phyloP scores from a whole-genome alignment of 106 monocot species.

The Chionographis japonica region DNA sequence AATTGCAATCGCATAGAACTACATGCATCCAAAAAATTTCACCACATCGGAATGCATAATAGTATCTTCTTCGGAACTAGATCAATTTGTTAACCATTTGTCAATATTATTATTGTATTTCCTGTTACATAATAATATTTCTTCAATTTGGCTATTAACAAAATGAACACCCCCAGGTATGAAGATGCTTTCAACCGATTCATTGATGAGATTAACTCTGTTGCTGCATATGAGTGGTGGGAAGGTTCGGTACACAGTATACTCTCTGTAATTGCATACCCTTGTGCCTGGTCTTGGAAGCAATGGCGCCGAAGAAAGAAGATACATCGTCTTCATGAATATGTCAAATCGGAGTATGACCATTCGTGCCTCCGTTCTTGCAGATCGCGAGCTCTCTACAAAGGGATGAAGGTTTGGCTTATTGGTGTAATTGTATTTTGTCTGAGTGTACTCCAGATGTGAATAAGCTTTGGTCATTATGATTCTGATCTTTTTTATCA shows the following conservation, averaged over 20 bases:
- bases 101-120: too few relatives aligned
- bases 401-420: slow-evolving; percentile 90
- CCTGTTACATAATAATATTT: too few relatives aligned
- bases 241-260: slow-evolving; percentile 92
- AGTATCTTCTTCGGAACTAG: too few relatives aligned
- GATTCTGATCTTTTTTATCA: too few relatives aligned
- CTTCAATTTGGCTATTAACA: neutral
- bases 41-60: too few relatives aligned
- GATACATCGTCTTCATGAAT: slow-evolving; percentile 72
- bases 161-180: slow-evolving; percentile 40
- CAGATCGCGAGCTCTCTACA: slow-evolving; percentile 93
- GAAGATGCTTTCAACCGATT: slow-evolving; percentile 94
- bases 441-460: neutral
- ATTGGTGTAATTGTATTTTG: neutral
- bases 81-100: too few relatives aligned
- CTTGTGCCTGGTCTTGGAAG: slow-evolving; percentile 98
- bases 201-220: slow-evolving; percentile 90
- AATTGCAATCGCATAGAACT: too few relatives aligned
- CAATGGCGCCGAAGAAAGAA: slow-evolving; percentile 91
- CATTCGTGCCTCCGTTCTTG: slow-evolving; percentile 89
- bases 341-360: slow-evolving; percentile 92
- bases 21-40: too few relatives aligned
- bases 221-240: slow-evolving; percentile 99
- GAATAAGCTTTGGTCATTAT: too few relatives aligned
- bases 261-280: slow-evolving; percentile 70